Evolutionary conservation across 805 yeast species (phyloP).

Genomic region (Dipodascus albidus): DNA sequence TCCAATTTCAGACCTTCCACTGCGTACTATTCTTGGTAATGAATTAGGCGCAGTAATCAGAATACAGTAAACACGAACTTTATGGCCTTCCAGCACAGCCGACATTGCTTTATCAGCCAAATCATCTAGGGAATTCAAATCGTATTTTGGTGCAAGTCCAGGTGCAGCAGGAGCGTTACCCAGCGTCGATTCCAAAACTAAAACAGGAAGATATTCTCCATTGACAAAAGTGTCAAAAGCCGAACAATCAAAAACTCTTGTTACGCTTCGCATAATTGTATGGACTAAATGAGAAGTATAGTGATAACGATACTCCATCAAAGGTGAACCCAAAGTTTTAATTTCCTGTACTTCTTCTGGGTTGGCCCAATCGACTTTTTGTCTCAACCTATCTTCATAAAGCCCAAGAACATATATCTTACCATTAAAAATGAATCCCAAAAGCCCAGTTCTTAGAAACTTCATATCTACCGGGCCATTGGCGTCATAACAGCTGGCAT

Average conservation of each 20-base stretch:
- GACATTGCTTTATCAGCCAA: constrained; percentile 37
- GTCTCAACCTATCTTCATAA: constrained; percentile 84
- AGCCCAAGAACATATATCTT: constrained; percentile 80
- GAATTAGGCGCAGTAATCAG: constrained; percentile 69
- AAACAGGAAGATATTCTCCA: constrained; percentile 73
- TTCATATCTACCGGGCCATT: constrained; percentile 62
- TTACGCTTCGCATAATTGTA: constrained; percentile 69
- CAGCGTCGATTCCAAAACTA: constrained; percentile 64
- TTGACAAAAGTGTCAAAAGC: constrained; percentile 77
- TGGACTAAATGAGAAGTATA: constrained; percentile 81
- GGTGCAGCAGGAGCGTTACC: constrained; percentile 31
- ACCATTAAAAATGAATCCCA: constrained; percentile 83
- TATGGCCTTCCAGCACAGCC: constrained; percentile 45
- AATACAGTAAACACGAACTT: constrained; percentile 70
- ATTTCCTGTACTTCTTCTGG: constrained; percentile 1
- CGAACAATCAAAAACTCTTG: constrained; percentile 78
- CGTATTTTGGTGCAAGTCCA: constrained; percentile 30
- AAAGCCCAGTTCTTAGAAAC: constrained; percentile 78
- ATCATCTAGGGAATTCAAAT: constrained; percentile 31
- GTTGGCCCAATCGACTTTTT: constrained; percentile 26
- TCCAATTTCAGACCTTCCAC: constrained; percentile 87
- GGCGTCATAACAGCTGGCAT: constrained; percentile 67
- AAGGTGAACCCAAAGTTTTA: neutral
- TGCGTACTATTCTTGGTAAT: constrained; percentile 70
- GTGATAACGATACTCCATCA: constrained; percentile 42